Evolutionary conservation across 2,329 filamentous ascomycete genomes (phyloP), one percentile per base, ranked within the genome.

Genomic region (Fusarium sp.): DNA sequence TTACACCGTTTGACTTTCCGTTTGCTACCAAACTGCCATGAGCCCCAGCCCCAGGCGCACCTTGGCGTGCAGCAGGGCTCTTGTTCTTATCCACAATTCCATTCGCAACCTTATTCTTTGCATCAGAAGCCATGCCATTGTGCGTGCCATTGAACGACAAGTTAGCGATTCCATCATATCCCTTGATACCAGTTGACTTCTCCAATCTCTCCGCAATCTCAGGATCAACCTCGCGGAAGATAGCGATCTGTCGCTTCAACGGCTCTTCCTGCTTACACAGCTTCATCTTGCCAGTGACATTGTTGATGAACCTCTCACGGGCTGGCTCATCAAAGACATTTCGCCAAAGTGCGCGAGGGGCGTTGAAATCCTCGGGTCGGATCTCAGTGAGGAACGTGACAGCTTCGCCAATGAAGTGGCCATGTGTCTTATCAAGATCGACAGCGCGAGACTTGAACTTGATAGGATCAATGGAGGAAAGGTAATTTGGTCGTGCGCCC

Each of bases 171-270:
- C 72, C 68, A 12, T 72, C 72, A 5, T 74, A 74, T 4, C 72
- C 72, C 18, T 74, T 74, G 8, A 74, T 83, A 0, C 90, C 89
- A 6, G 88, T 90, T 0, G 89, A 88, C 84, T 91, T 91, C 84
- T 92, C 90, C 1, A 91, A 78, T 2, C 89, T 83, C 15, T 82
- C 78, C 0, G 89, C 90, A 34, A 92, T 82, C 56, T 91, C 89
- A 1, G 87, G 83, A 12, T 86, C 87, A 0, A 92, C 89, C 77
- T 91, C 89, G 4, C 89, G 84, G 85, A 91, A 91, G 78, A 92
- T 92, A 59, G 85, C 87, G 67, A 92, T 91, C 81, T 91, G 89
- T 22, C 89, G 83, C 85, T 89, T 91, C 80, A 92, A 83, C 7
- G 90, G 87, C 79, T 91, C 90, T 72, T 89, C 82, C 48, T 89